These are phyloP conservation scores for Pichia cactophila DNA, from an alignment of 1,139 yeast genomes.

Conservation along the genomic window DNA sequence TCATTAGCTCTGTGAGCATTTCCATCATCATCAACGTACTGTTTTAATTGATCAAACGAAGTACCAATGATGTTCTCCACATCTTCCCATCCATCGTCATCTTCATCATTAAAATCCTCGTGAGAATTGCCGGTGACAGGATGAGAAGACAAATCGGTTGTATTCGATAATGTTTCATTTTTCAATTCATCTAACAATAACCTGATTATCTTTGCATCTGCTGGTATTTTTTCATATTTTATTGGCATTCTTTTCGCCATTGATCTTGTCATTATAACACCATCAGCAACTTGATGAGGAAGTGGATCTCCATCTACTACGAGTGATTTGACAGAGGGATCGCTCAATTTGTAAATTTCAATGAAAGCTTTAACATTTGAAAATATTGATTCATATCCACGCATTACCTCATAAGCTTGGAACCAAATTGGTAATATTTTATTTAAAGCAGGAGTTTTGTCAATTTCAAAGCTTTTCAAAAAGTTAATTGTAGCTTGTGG, in stretches of 20 bases:
- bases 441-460: conserved; percentile 35
- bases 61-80: conserved; percentile 59
- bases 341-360: conserved; percentile 52
- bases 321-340: conserved; percentile 42
- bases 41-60: conserved; percentile 50
- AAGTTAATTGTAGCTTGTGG: conserved; percentile 57
- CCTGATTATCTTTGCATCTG: conserved; percentile 65
- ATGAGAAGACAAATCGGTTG: conserved; percentile 17
- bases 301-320: conserved; percentile 72
- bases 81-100: conserved; percentile 77
- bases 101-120: conserved; percentile 32
- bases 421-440: conserved; percentile 71
- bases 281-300: conserved; percentile 44
- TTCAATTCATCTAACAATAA: conserved; percentile 61
- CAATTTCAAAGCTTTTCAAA: conserved; percentile 38
- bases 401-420: conserved; percentile 66
- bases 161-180: conserved; percentile 47
- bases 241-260: conserved; percentile 67
- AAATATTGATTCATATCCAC: conserved; percentile 70
- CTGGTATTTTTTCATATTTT: conserved; percentile 56
- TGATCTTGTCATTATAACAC: conserved; percentile 73
- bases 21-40: conserved; percentile 35
- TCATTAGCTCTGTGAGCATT: conserved; percentile 18
- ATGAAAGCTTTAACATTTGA: conserved; percentile 67
- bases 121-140: conserved; percentile 29